phyloP scores from a whole-genome alignment of 1,284 basidiomycete genomes.

The Sphagnurus paluster region DNA sequence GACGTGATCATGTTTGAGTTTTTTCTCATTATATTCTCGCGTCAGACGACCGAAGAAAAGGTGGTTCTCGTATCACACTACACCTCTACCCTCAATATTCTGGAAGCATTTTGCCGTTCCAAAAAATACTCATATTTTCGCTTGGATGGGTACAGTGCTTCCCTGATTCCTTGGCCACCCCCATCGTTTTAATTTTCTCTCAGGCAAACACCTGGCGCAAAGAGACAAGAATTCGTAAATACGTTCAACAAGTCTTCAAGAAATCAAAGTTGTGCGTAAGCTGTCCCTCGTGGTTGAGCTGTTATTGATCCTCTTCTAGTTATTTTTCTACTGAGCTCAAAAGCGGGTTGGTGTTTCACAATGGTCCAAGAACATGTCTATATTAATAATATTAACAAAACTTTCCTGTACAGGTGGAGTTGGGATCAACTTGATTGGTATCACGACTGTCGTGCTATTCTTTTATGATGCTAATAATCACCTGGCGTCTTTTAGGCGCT shows the following conservation, averaged over 20 bases:
- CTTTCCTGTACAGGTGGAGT: constrained; percentile 61
- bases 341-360: constrained; percentile 60
- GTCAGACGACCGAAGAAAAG: constrained; percentile 81
- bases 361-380: not conserved
- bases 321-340: constrained; percentile 91
- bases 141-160: constrained; percentile 75
- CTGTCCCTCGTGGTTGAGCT: not conserved
- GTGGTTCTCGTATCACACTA: constrained; percentile 91
- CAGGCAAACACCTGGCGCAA: constrained; percentile 78
- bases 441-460: not conserved
- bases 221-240: constrained; percentile 84
- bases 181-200: constrained; percentile 4
- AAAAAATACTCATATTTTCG: constrained; percentile 80
- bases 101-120: constrained; percentile 84
- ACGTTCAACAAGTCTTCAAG: constrained; percentile 78
- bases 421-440: constrained; percentile 86
- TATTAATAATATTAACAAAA: not conserved
- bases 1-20: too few species aligned
- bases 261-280: constrained; percentile 61
- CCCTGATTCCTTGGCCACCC: constrained; percentile 1
- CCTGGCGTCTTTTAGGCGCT: constrained; percentile 59
- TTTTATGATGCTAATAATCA: not conserved
- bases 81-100: constrained; percentile 88
- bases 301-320: constrained; percentile 45
- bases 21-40: not conserved